Evolutionary conservation across 202 grass and related monocot genomes (phyloP).

Genomic region (Carex sylvatica): DNA sequence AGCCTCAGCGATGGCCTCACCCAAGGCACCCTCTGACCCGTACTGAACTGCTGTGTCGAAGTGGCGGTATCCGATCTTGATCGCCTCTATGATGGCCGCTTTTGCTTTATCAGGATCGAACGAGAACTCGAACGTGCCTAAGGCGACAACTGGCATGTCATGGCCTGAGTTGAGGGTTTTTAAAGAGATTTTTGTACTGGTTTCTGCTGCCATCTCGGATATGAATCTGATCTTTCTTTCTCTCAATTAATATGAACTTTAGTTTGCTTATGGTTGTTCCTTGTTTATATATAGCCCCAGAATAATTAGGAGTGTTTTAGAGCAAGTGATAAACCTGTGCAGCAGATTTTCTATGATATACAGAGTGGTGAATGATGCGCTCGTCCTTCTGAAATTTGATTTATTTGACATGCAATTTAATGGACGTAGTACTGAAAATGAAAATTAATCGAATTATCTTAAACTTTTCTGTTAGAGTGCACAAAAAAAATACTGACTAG

Average conservation of each 20-base stretch:
- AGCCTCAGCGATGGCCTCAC: conserved; percentile 22
- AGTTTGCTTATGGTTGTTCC: background rate
- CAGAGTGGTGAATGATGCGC: too few relatives aligned
- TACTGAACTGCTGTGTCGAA: conserved; percentile 50
- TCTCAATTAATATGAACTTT: background rate
- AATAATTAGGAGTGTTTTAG: too few relatives aligned
- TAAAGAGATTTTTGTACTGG: conserved; percentile 16
- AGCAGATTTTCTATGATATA: too few relatives aligned
- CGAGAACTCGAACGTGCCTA: conserved; percentile 32
- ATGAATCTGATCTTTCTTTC: background rate
- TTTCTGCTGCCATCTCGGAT: background rate
- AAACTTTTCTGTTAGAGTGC: too few relatives aligned
- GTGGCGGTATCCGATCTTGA: conserved; percentile 56
- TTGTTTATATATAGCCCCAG: background rate
- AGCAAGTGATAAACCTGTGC: too few relatives aligned
- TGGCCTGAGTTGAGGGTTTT: conserved; percentile 42
- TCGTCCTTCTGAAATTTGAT: too few relatives aligned
- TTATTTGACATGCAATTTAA: too few relatives aligned
- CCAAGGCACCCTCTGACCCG: conserved; percentile 35
- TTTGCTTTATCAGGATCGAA: background rate
- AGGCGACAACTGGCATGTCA: conserved; percentile 38
- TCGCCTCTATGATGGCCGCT: conserved; percentile 36
- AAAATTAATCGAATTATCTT: too few relatives aligned
- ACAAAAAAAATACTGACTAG: too few relatives aligned
- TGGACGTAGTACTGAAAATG: too few relatives aligned